Base-by-base conservation (phyloP, 2,329 filamentous ascomycete species). In the Penicillium nordicum region DNA sequence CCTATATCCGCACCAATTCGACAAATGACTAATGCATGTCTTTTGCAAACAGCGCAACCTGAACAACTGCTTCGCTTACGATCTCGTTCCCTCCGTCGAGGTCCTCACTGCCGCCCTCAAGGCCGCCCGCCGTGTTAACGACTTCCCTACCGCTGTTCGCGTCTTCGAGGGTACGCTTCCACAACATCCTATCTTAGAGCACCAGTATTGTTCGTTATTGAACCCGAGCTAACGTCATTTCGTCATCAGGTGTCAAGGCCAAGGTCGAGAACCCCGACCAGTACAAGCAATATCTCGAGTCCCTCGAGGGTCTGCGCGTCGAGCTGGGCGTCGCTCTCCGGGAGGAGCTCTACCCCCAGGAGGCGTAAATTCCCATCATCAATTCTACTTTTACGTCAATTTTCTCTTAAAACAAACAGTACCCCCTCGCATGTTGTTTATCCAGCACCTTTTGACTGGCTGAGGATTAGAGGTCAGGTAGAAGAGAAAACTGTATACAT, bases 1-100 rank as follows among this genome's bases (percentile, higher is more conserved):
- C 34, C 41, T 14, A 46, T 45, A 8, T 37, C 37, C 29, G 18
- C 27, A 30, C 16, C 23, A 34, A 59, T 38, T 50, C 42, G 30
- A 46, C 21, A 55, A 44, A 25, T 36, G 11, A 42, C 62, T 65
- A 50, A 67, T 47, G 23, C 38, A 48, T 43, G 16, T 43, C 30
- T 32, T 32, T 48, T 37, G 23, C 27, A 42, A 53, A 34, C 52
- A 92, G 85, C 90, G 92, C 79, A 96, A 96, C 83, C 84, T 96
- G 74, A 99, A 99, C 88, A 99, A 99, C 82, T 93, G 92, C 76
- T 99, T 99, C 81, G 94, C 94, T 74, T 99, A 99, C 88, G 94
- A 99, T 87, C 88, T 99, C 72, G 94, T 99, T 66, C 94, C 95
- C 73, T 94, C 93, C 43, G 87, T 93, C 64, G 86, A 90, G 68